Percentiles rank a stretch among this genome's conserved stretches.
Evolutionary conservation across 176 grass and related monocot genomes (phyloP).

Genomic region (Rhynchospora tenuis): DNA sequence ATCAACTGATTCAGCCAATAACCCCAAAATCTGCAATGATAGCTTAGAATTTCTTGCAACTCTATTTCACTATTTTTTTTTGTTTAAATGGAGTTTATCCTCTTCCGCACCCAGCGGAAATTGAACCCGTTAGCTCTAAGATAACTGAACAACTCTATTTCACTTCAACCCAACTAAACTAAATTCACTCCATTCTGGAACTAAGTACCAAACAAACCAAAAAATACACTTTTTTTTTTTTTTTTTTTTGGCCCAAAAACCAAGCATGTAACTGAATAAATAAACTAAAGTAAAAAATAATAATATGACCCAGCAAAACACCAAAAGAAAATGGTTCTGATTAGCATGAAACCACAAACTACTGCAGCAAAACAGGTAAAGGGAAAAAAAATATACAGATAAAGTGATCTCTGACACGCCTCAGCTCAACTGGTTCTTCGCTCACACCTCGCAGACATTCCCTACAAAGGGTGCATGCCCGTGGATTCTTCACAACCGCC

Average conservation of each 20-base stretch:
- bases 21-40: neutral
- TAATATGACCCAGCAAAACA: neutral
- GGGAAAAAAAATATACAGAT: conserved; percentile 59
- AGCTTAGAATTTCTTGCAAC: neutral
- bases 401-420: conserved; percentile 79
- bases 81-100: too few species aligned
- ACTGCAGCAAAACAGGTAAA: neutral
- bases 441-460: conserved; percentile 44
- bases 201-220: neutral
- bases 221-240: too few species aligned
- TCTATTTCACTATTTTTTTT: too few species aligned
- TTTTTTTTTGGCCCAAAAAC: too few species aligned
- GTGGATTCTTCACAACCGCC: conserved; percentile 52
- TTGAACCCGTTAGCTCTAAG: too few species aligned
- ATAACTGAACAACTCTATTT: neutral
- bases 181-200: neutral
- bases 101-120: too few species aligned
- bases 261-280: neutral
- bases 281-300: neutral
- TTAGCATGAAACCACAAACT: neutral
- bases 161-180: neutral
- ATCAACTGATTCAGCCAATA: neutral
- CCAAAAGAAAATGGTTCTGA: neutral
- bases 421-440: conserved; percentile 40
- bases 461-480: conserved; percentile 78